Percentiles rank a stretch among this genome's conserved stretches.
phyloP scores from a whole-genome alignment of 1,284 basidiomycete genomes.

The Exobasidium cylindrosporum region DNA sequence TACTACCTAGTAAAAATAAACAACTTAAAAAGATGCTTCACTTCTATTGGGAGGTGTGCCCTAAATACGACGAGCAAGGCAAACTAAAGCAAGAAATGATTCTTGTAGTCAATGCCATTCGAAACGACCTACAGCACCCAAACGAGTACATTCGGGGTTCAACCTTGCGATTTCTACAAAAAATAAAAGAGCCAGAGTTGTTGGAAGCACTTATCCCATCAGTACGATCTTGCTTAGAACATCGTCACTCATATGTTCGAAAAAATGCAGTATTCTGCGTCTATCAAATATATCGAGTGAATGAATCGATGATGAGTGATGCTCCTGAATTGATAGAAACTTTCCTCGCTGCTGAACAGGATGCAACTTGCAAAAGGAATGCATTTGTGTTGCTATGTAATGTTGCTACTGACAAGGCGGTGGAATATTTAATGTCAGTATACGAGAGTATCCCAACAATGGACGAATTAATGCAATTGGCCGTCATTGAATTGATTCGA shows the following conservation, averaged over 20 bases:
- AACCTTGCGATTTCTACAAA: slow-evolving; percentile 92
- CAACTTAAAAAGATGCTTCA: slow-evolving; percentile 94
- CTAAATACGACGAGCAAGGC: slow-evolving; percentile 93
- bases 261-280: slow-evolving; percentile 98
- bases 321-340: slow-evolving; percentile 94
- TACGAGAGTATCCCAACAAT: slow-evolving; percentile 76
- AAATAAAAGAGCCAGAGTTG: slow-evolving; percentile 88
- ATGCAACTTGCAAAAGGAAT: slow-evolving; percentile 95
- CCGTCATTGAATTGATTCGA: slow-evolving; percentile 89
- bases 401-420: slow-evolving; percentile 82
- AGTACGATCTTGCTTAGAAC: slow-evolving; percentile 89
- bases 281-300: slow-evolving; percentile 80
- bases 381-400: slow-evolving; percentile 92
- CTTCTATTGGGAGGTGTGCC: slow-evolving; percentile 99
- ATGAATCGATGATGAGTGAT: slow-evolving; percentile 88
- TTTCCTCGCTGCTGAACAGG: slow-evolving; percentile 84
- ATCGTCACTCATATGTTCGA: slow-evolving; percentile 95
- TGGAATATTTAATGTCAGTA: slow-evolving; percentile 82
- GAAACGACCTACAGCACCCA: slow-evolving; percentile 98
- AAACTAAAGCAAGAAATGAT: slow-evolving; percentile 99
- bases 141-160: slow-evolving; percentile 99
- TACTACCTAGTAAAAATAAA: slow-evolving; percentile 92
- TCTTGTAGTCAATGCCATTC: slow-evolving; percentile 86
- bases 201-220: slow-evolving; percentile 94
- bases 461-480: slow-evolving; percentile 94